phyloP scores from a whole-genome alignment of 2,329 filamentous ascomycete species.

The Colletotrichum acutatum region DNA sequence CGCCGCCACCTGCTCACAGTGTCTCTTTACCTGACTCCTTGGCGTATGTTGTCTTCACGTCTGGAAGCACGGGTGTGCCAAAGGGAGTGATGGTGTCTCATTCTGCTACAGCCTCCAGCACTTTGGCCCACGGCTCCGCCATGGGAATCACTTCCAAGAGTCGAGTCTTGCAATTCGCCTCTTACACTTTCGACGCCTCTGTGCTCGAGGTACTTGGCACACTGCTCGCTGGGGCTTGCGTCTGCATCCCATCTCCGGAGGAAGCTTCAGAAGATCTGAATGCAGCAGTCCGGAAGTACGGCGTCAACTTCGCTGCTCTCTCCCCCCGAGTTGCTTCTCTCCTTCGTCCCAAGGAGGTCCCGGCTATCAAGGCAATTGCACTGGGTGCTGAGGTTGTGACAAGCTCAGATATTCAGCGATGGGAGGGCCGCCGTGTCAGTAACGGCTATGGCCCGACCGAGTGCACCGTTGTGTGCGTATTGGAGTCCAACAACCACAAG shows the following conservation, averaged over 20 bases:
- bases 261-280: constrained; percentile 30
- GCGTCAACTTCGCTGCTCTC: not conserved
- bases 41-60: not conserved
- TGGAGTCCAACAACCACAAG: not conserved
- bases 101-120: not conserved
- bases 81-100: not conserved
- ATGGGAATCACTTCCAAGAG: not conserved
- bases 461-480: not conserved
- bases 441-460: not conserved
- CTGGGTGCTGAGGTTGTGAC: not conserved
- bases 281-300: not conserved
- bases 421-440: not conserved
- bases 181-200: constrained; percentile 52
- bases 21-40: not conserved
- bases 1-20: not conserved
- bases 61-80: constrained; percentile 2
- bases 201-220: constrained; percentile 51
- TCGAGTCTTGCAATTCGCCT: constrained; percentile 39
- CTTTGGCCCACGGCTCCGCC: not conserved
- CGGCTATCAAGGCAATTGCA: not conserved
- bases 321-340: not conserved
- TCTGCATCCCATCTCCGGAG: constrained; percentile 50
- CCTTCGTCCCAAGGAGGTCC: not conserved
- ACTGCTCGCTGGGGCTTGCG: constrained; percentile 49
- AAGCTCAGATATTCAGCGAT: not conserved